Evolutionary conservation across 192 early-diverging fungal genomes (phyloP).

Genomic region (Coemansia sp.): DNA sequence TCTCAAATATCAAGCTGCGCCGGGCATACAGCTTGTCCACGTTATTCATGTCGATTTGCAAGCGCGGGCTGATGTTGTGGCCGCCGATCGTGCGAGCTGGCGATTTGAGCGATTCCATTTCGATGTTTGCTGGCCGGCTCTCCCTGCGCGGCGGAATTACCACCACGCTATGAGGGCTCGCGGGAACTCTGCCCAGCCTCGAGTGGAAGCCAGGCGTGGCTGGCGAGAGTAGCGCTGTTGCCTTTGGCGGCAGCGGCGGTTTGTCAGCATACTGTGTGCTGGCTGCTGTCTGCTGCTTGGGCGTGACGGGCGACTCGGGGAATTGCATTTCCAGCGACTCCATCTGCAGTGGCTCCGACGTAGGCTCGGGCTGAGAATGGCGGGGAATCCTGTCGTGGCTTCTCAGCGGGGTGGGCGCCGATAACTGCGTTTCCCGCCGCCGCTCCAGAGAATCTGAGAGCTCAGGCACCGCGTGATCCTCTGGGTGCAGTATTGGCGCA

Average conservation of each 20-base stretch:
- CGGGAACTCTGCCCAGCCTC: neutral
- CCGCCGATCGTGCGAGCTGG: slow-evolving; percentile 29
- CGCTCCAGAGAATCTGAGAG: neutral
- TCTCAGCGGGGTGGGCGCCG: slow-evolving; percentile 20
- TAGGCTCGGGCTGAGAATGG: neutral
- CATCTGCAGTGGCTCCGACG: slow-evolving; percentile 18
- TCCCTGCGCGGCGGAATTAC: neutral
- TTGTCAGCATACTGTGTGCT: neutral
- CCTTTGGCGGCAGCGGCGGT: neutral
- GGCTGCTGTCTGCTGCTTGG: neutral
- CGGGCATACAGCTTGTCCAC: slow-evolving; percentile 40
- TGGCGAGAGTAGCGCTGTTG: slow-evolving; percentile 14
- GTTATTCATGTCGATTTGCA: slow-evolving; percentile 46
- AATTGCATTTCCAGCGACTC: slow-evolving; percentile 21
- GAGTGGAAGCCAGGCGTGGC: slow-evolving; percentile 4
- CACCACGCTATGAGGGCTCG: neutral
- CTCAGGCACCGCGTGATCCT: slow-evolving; percentile 5
- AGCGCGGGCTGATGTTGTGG: slow-evolving; percentile 30
- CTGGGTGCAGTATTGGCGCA: neutral
- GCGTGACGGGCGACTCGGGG: slow-evolving; percentile 25
- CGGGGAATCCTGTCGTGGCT: slow-evolving; percentile 37
- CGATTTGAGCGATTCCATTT: slow-evolving; percentile 1
- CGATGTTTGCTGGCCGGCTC: neutral
- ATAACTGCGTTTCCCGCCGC: neutral
- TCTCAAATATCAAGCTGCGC: slow-evolving; percentile 46